Evolutionary conservation across 352 stramenopile genomes (phyloP).

Genomic region (Globisporangium paddicum): DNA sequence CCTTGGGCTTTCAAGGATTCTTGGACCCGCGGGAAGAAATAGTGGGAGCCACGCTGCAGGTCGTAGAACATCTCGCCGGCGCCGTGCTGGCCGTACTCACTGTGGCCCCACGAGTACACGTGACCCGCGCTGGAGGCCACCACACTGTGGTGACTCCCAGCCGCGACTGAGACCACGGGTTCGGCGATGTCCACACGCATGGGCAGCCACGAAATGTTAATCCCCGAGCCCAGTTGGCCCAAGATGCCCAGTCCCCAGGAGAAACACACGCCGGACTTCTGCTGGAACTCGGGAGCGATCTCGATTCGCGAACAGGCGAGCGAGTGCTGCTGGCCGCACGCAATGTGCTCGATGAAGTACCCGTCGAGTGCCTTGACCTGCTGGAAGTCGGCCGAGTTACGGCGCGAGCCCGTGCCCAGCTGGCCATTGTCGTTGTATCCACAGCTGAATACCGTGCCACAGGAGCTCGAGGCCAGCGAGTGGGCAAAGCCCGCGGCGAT

Average conservation of each 20-base stretch:
- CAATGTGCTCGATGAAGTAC: constrained; percentile 55
- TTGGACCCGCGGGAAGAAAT: constrained; percentile 63
- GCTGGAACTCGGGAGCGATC: constrained; percentile 13
- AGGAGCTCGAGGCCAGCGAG: constrained; percentile 51
- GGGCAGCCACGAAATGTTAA: constrained; percentile 61
- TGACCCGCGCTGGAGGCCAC: constrained; percentile 44
- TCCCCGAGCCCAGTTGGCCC: constrained; percentile 59
- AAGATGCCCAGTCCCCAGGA: constrained; percentile 76
- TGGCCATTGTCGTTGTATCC: constrained; percentile 86
- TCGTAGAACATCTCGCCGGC: constrained; percentile 60
- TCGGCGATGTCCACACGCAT: constrained; percentile 48
- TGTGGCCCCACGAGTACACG: constrained; percentile 80
- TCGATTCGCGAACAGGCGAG: constrained; percentile 43
- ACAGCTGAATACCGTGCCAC: constrained; percentile 58
- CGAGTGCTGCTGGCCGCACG: constrained; percentile 73
- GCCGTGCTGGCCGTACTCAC: constrained; percentile 80
- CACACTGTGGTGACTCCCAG: constrained; percentile 75
- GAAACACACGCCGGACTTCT: constrained; percentile 49
- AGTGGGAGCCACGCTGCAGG: constrained; percentile 70
- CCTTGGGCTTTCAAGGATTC: constrained; percentile 39
- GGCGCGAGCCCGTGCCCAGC: constrained; percentile 54
- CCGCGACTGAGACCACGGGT: constrained; percentile 50
- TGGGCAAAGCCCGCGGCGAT: constrained; percentile 73
- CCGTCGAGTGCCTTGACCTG: constrained; percentile 40
- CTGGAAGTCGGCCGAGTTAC: constrained; percentile 62